A percentile compares a stretch with the other conserved stretches of the same genome.
Evolutionary conservation across 2,329 filamentous ascomycete genomes (phyloP).

Genomic region (Chaetothyriales sp.): DNA sequence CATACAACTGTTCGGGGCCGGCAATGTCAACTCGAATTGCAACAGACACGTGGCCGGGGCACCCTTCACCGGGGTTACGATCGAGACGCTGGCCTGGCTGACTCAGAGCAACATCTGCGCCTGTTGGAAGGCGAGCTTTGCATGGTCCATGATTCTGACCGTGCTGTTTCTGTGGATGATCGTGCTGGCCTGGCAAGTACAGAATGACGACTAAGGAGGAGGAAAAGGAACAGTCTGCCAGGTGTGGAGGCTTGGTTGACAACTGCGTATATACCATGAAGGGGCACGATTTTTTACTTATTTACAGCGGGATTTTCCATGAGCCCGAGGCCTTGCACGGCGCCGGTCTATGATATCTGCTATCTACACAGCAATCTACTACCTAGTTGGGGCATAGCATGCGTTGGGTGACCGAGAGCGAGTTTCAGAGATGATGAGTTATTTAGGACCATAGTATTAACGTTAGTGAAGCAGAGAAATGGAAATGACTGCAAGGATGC

Average conservation of each 20-base stretch:
- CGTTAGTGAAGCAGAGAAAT: neutral
- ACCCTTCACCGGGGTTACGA: constrained; percentile 31
- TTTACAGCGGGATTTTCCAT: neutral
- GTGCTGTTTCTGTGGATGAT: constrained; percentile 55
- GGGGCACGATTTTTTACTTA: neutral
- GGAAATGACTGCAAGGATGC: neutral
- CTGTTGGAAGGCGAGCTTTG: constrained; percentile 48
- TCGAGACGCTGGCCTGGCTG: constrained; percentile 46
- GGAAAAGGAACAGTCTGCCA: neutral
- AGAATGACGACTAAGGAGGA: constrained; percentile 23
- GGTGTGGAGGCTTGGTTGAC: too few species aligned
- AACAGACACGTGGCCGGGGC: constrained; percentile 39
- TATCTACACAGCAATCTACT: neutral
- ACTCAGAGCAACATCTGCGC: constrained; percentile 49
- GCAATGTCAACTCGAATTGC: constrained; percentile 45
- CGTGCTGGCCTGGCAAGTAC: constrained; percentile 44
- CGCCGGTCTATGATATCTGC: neutral
- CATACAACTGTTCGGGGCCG: constrained; percentile 44
- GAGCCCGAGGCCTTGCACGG: neutral
- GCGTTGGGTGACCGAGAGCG: neutral
- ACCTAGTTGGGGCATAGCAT: neutral
- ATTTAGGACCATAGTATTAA: too few species aligned
- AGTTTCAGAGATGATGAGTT: neutral
- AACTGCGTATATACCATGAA: neutral
- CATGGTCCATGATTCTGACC: constrained; percentile 47